Percentiles rank a stretch among this genome's conserved stretches.
phyloP scores from a whole-genome alignment of 1,139 yeast species.

The Scheffersomyces quercinus region DNA sequence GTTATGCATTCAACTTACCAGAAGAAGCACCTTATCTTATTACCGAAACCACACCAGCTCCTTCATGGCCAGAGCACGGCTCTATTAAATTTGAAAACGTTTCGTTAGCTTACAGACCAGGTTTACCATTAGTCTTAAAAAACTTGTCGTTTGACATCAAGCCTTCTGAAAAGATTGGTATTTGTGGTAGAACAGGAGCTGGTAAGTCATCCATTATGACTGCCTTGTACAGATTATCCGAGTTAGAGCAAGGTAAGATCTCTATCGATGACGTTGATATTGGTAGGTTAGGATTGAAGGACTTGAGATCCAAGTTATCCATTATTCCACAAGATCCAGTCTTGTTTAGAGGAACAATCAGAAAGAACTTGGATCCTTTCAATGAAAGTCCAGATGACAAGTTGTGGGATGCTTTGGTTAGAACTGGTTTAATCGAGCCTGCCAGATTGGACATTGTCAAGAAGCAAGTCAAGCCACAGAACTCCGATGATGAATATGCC shows the following conservation, averaged over 20 bases:
- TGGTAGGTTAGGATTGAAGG: conserved; percentile 53
- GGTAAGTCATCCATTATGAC: conserved; percentile 73
- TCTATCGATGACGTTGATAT: conserved; percentile 63
- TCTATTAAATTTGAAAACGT: conserved; percentile 58
- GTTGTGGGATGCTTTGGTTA: conserved; percentile 53
- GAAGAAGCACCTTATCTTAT: conserved; percentile 39
- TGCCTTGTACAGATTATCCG: conserved; percentile 63
- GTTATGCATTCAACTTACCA: conserved; percentile 56
- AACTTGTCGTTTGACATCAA: conserved; percentile 46
- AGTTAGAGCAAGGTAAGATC: conserved; percentile 53
- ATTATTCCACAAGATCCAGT: conserved; percentile 84
- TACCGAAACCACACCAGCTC: conserved; percentile 55
- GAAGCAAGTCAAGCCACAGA: conserved; percentile 13
- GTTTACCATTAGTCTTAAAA: conserved; percentile 71
- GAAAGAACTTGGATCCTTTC: conserved; percentile 71
- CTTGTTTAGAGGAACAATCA: conserved; percentile 63
- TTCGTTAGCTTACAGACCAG: conserved; percentile 70
- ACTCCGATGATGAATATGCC: conserved; percentile 12
- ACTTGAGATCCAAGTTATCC: conserved; percentile 59
- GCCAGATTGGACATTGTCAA: conserved; percentile 31
- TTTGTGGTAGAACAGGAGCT: conserved; percentile 82
- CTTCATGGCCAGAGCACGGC: conserved; percentile 46
- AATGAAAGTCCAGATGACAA: conserved; percentile 48
- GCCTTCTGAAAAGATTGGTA: conserved; percentile 65
- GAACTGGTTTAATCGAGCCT: conserved; percentile 60